phyloP scores from a whole-genome alignment of 352 stramenopile genomes.

The Hyaloperonospora brassicae region DNA sequence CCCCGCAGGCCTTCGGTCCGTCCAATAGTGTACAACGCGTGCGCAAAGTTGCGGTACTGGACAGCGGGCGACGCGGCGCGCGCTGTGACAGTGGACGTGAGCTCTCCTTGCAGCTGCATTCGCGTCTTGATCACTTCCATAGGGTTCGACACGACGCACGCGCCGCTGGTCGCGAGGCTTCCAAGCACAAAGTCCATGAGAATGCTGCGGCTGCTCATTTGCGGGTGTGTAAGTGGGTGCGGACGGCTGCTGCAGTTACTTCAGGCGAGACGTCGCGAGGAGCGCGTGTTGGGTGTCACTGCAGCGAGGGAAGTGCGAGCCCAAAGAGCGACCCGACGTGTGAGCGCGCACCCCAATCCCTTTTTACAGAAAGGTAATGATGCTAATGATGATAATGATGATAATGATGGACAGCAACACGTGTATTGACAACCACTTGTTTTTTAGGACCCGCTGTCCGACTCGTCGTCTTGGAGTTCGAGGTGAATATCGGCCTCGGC shows the following conservation, averaged over 20 bases:
- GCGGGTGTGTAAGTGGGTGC: no score
- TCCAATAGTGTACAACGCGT: slow-evolving; percentile 79
- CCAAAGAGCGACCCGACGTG: no score
- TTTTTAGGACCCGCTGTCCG: slow-evolving; percentile 10
- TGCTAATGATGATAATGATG: no score
- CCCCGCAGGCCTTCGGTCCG: slow-evolving; percentile 65
- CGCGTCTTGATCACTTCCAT: slow-evolving; percentile 88
- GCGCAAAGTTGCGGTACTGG: slow-evolving; percentile 79
- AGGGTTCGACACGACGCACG: slow-evolving; percentile 77
- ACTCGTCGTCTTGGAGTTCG: slow-evolving; percentile 62
- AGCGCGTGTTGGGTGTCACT: no score
- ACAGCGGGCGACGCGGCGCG: slow-evolving; percentile 29
- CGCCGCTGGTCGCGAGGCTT: slow-evolving; percentile 52
- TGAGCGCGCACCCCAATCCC: no score
- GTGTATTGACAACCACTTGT: no score
- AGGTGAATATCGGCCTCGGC: slow-evolving; percentile 75
- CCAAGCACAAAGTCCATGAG: slow-evolving; percentile 66
- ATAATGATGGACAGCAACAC: no score
- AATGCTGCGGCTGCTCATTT: slow-evolving; percentile 40
- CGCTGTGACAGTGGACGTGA: slow-evolving; percentile 41
- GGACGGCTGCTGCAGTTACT: no score
- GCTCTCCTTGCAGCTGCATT: slow-evolving; percentile 84
- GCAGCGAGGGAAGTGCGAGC: no score
- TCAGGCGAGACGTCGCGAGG: no score
- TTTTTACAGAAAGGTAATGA: no score